These are phyloP conservation scores for Ichthyophthirius multifiliis DNA, from an alignment of 169 alveolate genomes.

Conservation along the genomic window DNA sequence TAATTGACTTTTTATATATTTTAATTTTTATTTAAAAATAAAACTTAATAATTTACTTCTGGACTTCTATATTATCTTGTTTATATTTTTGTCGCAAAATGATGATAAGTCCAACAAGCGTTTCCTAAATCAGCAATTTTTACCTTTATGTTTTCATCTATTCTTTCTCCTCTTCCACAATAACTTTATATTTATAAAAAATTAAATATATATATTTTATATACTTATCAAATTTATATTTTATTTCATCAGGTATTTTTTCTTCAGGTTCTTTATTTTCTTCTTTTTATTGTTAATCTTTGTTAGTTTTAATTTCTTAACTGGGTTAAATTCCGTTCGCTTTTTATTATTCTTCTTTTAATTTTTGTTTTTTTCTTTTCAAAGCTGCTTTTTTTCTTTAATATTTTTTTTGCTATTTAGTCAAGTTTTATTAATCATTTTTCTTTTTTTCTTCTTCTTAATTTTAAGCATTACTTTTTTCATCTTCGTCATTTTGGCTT, in stretches of 20 bases:
- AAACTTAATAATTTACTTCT: slow-evolving; percentile 85
- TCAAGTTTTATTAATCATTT: no score
- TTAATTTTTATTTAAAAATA: background rate
- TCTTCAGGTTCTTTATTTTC: slow-evolving; percentile 12
- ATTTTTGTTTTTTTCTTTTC: background rate
- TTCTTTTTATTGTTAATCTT: background rate
- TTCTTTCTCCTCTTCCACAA: slow-evolving; percentile 61
- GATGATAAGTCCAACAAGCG: slow-evolving; percentile 97
- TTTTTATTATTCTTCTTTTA: background rate
- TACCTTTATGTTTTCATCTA: slow-evolving; percentile 54
- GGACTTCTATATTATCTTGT: slow-evolving; percentile 99
- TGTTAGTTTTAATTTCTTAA: background rate
- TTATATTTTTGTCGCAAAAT: slow-evolving; percentile 95
- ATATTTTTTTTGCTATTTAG: background rate
- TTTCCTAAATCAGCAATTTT: slow-evolving; percentile 98
- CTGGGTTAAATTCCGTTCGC: background rate
- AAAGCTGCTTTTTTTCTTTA: background rate
- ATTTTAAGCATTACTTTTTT: no score
- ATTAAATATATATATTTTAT: slow-evolving; percentile 2
- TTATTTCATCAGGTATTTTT: slow-evolving; percentile 28
- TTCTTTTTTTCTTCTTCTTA: no score
- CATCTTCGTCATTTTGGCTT: no score
- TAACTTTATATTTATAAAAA: no score
- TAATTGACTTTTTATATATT: slow-evolving; percentile 46
- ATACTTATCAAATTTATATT: slow-evolving; percentile 10